Evolutionary conservation across 1,284 basidiomycete species (phyloP), one percentile per base, ranked within the genome.

Genomic region (Cryptococcus neoformans): DNA sequence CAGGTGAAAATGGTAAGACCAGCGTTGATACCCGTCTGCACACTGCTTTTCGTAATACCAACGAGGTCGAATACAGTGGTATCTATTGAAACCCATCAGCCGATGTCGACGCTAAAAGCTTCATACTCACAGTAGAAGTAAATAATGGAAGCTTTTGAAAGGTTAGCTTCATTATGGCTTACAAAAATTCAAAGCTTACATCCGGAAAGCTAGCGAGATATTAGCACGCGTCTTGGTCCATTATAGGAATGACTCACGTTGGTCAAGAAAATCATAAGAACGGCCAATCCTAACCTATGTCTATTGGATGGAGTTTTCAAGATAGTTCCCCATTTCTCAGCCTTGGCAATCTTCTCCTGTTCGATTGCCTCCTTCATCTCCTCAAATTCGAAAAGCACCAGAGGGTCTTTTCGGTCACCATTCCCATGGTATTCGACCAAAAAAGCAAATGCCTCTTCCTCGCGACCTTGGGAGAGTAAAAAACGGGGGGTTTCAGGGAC

Each of bases 301-400:
- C 66, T 61, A 60, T 74, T 77, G 21, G 70, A 57, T 34, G 58
- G 58, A 14, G 58, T 60, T 53, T 56, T 66, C 17, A 78, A 53
- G 53, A 79, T 74, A 11, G 54, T 62, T 12, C 53, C 62, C 77
- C 77, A 79, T 51, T 69, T 69, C 55, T 75, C 69, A 1, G 70
- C 73, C 59, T 74, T 74, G 41, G 72, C 74, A 28, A 66, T 59
- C 37, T 66, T 81, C 74, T 92, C 90, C 64, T 84, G 84, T 54
- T 80, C 78, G 75, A 90, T 86, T 64, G 90, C 87, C 54, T 85
- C 81, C 70, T 82, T 85, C 74, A 92, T 92, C 76, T 92, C 88
- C 62, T 85, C 83, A 66, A 81, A 90, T 72, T 92, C 90, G 60
- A 90, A 83, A 44, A 83, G 79, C 36, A 92, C 90, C 16, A 92